These are phyloP conservation scores for Ogataea neopini DNA, from an alignment of 805 yeast genomes.

Conservation along the genomic window DNA sequence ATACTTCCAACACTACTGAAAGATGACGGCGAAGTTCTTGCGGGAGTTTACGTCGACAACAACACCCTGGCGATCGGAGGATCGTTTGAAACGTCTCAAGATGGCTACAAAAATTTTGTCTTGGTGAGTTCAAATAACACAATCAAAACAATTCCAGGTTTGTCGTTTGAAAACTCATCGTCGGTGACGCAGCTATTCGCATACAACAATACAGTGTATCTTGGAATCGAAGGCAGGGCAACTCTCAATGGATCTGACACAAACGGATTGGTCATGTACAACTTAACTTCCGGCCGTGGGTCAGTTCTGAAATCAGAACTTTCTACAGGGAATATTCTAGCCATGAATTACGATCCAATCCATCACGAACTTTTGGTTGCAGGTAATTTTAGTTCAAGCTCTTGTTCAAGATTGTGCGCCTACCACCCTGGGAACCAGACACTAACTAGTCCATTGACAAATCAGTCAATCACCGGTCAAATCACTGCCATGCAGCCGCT, in stretches of 20 bases:
- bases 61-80: slow-evolving; percentile 63
- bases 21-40: slow-evolving; percentile 20
- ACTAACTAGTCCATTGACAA: slow-evolving; percentile 48
- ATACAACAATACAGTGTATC: slow-evolving; percentile 41
- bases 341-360: slow-evolving; percentile 42
- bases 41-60: slow-evolving; percentile 49
- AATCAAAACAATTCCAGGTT: slow-evolving; percentile 12
- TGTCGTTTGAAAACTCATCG: slow-evolving; percentile 25
- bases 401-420: slow-evolving; percentile 66
- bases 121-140: slow-evolving; percentile 20
- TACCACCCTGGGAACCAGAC: slow-evolving; percentile 54
- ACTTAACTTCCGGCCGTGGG: slow-evolving; percentile 43
- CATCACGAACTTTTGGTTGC: slow-evolving; percentile 59
- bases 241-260: slow-evolving; percentile 25
- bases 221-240: slow-evolving; percentile 47
- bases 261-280: slow-evolving; percentile 54
- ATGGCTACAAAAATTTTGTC: slow-evolving; percentile 21
- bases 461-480: slow-evolving; percentile 46
- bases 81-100: slow-evolving; percentile 38
- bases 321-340: slow-evolving; percentile 40
- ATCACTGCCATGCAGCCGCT: slow-evolving; percentile 55
- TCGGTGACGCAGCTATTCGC: slow-evolving; percentile 34
- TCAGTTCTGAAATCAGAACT: slow-evolving; percentile 39
- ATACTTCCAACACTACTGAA: neutral
- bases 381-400: slow-evolving; percentile 58